Percentiles rank a stretch among this genome's conserved stretches.
Evolutionary conservation across 768 basidiomycete species (phyloP).

Genomic region (Russula sp.): DNA sequence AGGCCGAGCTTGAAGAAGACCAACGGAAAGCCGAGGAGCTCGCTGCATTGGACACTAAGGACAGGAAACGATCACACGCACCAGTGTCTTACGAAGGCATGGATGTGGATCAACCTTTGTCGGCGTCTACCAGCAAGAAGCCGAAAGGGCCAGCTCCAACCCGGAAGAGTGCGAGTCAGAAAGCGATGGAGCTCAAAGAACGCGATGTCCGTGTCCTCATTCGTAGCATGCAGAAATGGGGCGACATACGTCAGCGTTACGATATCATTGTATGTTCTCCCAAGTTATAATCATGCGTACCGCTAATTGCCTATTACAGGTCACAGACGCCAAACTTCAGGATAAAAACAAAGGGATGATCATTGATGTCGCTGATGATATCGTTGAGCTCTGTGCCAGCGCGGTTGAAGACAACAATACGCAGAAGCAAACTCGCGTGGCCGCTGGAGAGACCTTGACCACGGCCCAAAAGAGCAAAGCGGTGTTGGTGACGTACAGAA

Average conservation of each 20-base stretch:
- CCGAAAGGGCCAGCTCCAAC: conserved; percentile 67
- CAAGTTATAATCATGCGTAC: conserved; percentile 11
- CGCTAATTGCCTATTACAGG: conserved; percentile 45
- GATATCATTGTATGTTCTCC: conserved; percentile 79
- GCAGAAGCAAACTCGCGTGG: conserved; percentile 70
- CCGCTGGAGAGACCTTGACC: conserved; percentile 83
- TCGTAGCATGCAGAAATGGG: conserved; percentile 95
- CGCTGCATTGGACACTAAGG: conserved; percentile 57
- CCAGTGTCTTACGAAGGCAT: conserved; percentile 90
- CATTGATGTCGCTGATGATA: conserved; percentile 87
- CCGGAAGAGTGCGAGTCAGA: conserved; percentile 89
- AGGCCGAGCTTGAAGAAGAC: conserved; percentile 78
- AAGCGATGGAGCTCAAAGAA: conserved; percentile 95
- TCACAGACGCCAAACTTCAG: conserved; percentile 82
- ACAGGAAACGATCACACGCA: conserved; percentile 81
- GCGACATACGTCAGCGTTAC: conserved; percentile 92
- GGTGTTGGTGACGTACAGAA: conserved; percentile 85
- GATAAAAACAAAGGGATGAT: conserved; percentile 95
- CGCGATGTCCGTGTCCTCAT: conserved; percentile 94
- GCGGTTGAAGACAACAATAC: conserved; percentile 84
- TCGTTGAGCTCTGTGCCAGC: conserved; percentile 77
- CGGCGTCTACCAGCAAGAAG: conserved; percentile 66
- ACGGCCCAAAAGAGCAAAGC: conserved; percentile 97
- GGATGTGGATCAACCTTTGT: conserved; percentile 75
- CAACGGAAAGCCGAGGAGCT: conserved; percentile 70